Evolutionary conservation across 31 red algal species (phyloP), one percentile per base, ranked within the genome.

Genomic region (Odonthalia washingtoniensis): DNA sequence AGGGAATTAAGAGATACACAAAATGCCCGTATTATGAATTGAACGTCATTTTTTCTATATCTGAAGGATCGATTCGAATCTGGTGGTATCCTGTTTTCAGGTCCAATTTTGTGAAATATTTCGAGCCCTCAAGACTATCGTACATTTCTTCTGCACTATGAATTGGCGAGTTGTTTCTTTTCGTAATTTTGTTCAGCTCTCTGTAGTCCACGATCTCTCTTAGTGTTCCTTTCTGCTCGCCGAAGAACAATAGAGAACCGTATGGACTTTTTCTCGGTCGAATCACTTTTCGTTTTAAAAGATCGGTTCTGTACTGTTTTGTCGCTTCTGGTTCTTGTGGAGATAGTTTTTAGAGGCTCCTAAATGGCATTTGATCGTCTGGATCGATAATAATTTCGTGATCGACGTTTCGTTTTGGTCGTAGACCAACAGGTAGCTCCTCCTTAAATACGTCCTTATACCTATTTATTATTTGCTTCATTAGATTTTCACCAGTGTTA

Each of bases 41-140:
- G 40, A 77, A 77, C 14, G 36, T 28, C 40, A 37, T 77, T 77
- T 77, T 77, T 37, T 77, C 73, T 6, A 77, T 77, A 45, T 46
- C 73, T 17, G 40, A 39, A 43, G 9, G 33, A 38, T 46, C 5
- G 37, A 77, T 40, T 18, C 73, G 18, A 5, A 77, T 45, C 40
- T 77, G 36, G 35, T 77, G 73, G 24, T 43, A 77, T 40, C 73
- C 73, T 44, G 5, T 77, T 36, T 77, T 39, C 40, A 77, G 18
- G 35, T 77, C 73, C 40, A 77, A 17, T 46, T 77, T 77, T 44
- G 73, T 43, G 35, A 77, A 77, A 45, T 43, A 43, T 14, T 5
- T 21, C 14, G 73, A 17, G 32, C 12, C 5, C 5, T 28, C 33
- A 5, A 77, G 4, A 6, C 73, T 46, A 37, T 77, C 73, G 35